A percentile compares a stretch with the other conserved stretches of the same genome.
These are phyloP conservation scores for Bimuria novae-zelandiae DNA, from an alignment of 2,329 filamentous ascomycete genomes.

Conservation along the genomic window DNA sequence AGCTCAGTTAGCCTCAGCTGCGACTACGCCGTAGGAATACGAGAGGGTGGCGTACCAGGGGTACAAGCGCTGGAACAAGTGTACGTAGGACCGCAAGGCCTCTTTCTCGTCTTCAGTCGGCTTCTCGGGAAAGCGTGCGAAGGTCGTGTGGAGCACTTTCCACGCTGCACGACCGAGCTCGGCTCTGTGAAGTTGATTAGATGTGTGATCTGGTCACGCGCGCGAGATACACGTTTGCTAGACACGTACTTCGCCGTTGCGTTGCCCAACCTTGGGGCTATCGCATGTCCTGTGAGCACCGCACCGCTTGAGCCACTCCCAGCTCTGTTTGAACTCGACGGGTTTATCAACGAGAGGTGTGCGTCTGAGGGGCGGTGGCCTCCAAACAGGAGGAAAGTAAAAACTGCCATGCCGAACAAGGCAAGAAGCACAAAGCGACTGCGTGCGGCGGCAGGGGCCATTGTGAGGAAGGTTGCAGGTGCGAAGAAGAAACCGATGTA, in stretches of 20 bases:
- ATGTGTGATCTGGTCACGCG: slow-evolving; percentile 16
- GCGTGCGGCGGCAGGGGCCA: slow-evolving; percentile 35
- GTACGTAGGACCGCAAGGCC: slow-evolving; percentile 63
- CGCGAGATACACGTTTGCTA: slow-evolving; percentile 7
- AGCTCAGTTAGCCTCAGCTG: slow-evolving; percentile 30
- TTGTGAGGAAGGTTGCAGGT: slow-evolving; percentile 10
- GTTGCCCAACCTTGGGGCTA: slow-evolving; percentile 81
- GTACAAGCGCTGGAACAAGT: slow-evolving; percentile 68
- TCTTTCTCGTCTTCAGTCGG: slow-evolving; percentile 64
- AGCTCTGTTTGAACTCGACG: slow-evolving; percentile 20
- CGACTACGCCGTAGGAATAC: slow-evolving; percentile 15
- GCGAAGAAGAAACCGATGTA: background rate
- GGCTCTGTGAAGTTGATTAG: slow-evolving; percentile 50
- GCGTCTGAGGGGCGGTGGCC: slow-evolving; percentile 56
- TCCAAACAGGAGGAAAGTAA: slow-evolving; percentile 64
- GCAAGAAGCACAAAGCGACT: slow-evolving; percentile 51
- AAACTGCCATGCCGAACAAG: slow-evolving; percentile 59
- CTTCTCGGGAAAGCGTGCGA: slow-evolving; percentile 67
- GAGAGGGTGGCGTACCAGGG: slow-evolving; percentile 56
- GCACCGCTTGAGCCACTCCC: slow-evolving; percentile 25
- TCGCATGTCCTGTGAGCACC: slow-evolving; percentile 67
- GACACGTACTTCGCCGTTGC: slow-evolving; percentile 68
- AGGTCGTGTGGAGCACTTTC: slow-evolving; percentile 70
- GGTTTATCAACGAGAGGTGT: slow-evolving; percentile 25
- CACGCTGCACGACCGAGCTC: slow-evolving; percentile 68